Evolutionary conservation across 1,284 basidiomycete genomes (phyloP).

Genomic region (Austroboletus novae-zelandiae): DNA sequence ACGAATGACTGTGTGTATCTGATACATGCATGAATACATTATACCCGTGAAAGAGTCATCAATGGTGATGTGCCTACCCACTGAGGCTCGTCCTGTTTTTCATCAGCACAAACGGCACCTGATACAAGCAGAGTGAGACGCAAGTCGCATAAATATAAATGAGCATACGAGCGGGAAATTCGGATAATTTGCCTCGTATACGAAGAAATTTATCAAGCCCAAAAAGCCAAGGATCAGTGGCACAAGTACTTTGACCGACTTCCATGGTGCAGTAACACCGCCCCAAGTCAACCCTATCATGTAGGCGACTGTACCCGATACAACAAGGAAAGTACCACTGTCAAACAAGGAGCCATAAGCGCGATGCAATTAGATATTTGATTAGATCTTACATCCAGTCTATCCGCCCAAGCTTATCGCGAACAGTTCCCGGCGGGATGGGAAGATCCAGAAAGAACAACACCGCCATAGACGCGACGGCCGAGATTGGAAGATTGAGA

Average conservation of each 20-base stretch:
- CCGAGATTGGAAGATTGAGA: slow-evolving; percentile 6
- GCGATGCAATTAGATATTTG: background rate
- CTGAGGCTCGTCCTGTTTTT: slow-evolving; percentile 16
- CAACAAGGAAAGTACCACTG: slow-evolving; percentile 7
- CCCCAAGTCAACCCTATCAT: background rate
- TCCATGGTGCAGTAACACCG: no score
- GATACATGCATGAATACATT: background rate
- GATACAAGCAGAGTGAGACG: background rate
- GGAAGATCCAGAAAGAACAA: slow-evolving; percentile 3
- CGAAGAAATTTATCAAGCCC: slow-evolving; percentile 7
- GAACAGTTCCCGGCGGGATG: background rate
- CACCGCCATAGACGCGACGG: background rate
- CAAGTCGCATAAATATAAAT: background rate
- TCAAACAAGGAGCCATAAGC: background rate
- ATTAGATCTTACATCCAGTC: slow-evolving; percentile 10
- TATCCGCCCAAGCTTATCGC: slow-evolving; percentile 4
- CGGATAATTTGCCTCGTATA: slow-evolving; percentile 11
- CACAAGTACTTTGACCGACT: no score
- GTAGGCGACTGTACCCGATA: background rate
- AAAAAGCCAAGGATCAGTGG: slow-evolving; percentile 2
- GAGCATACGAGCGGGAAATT: slow-evolving; percentile 11
- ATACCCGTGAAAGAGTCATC: background rate
- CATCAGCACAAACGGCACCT: slow-evolving; percentile 15
- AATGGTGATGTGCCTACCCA: slow-evolving; percentile 3
- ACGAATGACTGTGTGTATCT: slow-evolving; percentile 13